Evolutionary conservation across 306 rosid genomes (phyloP).

Genomic region (Prunus davidiana): DNA sequence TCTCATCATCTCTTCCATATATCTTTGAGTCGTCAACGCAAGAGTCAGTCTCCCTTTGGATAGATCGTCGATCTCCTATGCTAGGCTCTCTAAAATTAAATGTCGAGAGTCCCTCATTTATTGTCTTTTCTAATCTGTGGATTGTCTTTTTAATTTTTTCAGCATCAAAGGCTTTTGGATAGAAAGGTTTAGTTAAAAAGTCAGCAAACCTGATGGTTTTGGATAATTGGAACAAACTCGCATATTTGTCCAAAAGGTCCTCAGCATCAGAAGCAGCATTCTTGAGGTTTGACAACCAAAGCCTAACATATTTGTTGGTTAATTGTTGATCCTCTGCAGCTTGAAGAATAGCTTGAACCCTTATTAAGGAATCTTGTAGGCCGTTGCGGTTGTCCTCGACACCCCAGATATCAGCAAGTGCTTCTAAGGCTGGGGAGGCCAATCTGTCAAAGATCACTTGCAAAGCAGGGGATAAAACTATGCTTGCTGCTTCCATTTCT

Average conservation of each 20-base stretch:
- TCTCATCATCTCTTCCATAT: slow-evolving; percentile 6
- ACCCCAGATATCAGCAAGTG: not conserved
- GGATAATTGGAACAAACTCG: not conserved
- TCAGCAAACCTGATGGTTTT: too few species aligned
- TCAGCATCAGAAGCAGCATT: not conserved
- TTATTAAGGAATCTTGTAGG: not conserved
- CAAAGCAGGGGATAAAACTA: not conserved
- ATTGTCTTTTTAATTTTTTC: too few species aligned
- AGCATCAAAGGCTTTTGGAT: too few species aligned
- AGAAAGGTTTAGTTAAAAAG: too few species aligned
- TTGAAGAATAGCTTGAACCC: slow-evolving; percentile 1
- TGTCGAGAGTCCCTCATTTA: not conserved
- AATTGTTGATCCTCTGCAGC: slow-evolving; percentile 15
- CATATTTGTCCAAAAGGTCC: not conserved
- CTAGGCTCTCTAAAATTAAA: not conserved
- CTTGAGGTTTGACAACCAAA: slow-evolving; percentile 2
- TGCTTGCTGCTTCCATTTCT: not conserved
- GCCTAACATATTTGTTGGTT: not conserved
- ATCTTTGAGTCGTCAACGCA: not conserved
- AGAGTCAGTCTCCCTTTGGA: not conserved
- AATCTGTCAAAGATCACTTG: slow-evolving; percentile 14
- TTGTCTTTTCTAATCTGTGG: too few species aligned
- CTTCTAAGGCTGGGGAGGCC: not conserved
- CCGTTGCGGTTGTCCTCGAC: not conserved
- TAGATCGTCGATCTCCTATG: not conserved